Conservation (phyloP, 2,329 filamentous ascomycete species). For the Aspergillus piperis region DNA sequence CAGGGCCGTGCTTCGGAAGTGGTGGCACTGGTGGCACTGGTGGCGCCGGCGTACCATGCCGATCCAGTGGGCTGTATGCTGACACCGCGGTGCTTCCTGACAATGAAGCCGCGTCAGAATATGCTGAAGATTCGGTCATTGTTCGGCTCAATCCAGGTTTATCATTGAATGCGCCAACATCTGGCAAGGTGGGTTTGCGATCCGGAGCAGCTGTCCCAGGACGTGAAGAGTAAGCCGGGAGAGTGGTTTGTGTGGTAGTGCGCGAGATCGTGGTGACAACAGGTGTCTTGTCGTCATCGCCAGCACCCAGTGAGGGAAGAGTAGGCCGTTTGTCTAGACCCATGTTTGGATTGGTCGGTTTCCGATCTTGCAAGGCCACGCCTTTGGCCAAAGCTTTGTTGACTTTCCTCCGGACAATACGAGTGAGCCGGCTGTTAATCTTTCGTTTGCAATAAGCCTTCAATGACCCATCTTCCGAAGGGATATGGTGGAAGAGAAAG, state of each 20-base stretch:
- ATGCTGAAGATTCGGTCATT: constrained; percentile 52
- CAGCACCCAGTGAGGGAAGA: constrained; percentile 61
- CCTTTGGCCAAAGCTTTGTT: constrained; percentile 85
- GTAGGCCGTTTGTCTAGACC: constrained; percentile 51
- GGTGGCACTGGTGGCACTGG: constrained; percentile 30
- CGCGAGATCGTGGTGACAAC: constrained; percentile 33
- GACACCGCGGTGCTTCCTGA: constrained; percentile 33
- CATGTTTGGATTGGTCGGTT: constrained; percentile 44
- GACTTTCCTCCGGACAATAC: constrained; percentile 82
- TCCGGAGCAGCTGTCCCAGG: constrained; percentile 54
- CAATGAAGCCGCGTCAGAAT: constrained; percentile 55
- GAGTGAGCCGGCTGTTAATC: constrained; percentile 79
- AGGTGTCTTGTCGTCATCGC: constrained; percentile 43
- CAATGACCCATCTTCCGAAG: constrained; percentile 75
- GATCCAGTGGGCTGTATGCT: constrained; percentile 40
- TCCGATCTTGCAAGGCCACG: constrained; percentile 58
- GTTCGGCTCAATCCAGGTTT: constrained; percentile 45
- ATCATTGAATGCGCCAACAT: constrained; percentile 42
- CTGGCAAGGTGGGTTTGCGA: constrained; percentile 43
- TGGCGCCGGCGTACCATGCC: constrained; percentile 29
- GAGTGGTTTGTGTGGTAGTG: constrained; percentile 60
- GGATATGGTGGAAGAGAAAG: constrained; percentile 92
- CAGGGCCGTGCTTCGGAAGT: constrained; percentile 28
- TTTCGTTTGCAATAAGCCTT: constrained; percentile 88
- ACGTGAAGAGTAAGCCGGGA: constrained; percentile 64